Evolutionary conservation across 2,329 filamentous ascomycete genomes (phyloP).

Genomic region (Fusarium albidum): DNA sequence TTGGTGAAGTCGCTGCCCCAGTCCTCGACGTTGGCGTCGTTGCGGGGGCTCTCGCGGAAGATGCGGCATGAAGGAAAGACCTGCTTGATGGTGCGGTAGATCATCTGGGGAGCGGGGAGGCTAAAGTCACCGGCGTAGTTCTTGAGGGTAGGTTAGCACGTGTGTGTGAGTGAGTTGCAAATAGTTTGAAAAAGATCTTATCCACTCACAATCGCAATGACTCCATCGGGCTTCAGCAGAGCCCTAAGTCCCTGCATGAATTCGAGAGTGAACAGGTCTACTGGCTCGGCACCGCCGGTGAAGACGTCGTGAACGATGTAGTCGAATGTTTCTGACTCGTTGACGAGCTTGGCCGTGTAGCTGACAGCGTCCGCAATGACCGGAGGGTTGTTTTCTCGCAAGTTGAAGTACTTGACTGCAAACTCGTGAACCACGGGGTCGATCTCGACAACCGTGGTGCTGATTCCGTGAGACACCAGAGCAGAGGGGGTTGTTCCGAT

Average conservation of each 20-base stretch:
- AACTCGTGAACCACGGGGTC: slow-evolving; percentile 89
- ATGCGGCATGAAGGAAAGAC: slow-evolving; percentile 92
- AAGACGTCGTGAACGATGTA: slow-evolving; percentile 99
- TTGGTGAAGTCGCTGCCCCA: slow-evolving; percentile 82
- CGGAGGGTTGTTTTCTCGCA: slow-evolving; percentile 80
- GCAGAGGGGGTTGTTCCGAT: slow-evolving; percentile 92
- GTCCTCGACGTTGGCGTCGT: slow-evolving; percentile 56
- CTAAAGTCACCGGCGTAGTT: slow-evolving; percentile 94
- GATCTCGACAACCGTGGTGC: slow-evolving; percentile 94
- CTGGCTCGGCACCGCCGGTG: slow-evolving; percentile 92
- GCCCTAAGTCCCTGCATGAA: slow-evolving; percentile 77
- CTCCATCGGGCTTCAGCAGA: slow-evolving; percentile 79
- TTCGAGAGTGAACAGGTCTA: slow-evolving; percentile 84
- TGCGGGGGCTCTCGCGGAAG: slow-evolving; percentile 78
- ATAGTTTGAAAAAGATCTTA: too few relatives aligned
- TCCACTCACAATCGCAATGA: slow-evolving; percentile 81
- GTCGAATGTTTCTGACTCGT: slow-evolving; percentile 68
- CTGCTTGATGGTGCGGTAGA: slow-evolving; percentile 81
- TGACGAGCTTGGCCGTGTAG: slow-evolving; percentile 64
- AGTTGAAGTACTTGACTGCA: slow-evolving; percentile 81
- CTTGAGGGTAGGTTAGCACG: slow-evolving; percentile 58
- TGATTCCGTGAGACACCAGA: slow-evolving; percentile 84
- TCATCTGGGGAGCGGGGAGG: slow-evolving; percentile 77
- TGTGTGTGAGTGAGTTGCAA: too few relatives aligned
- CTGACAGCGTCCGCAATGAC: slow-evolving; percentile 82